Evolutionary conservation across 176 grass and related monocot species (phyloP).

Genomic region (Juncus inflexus): DNA sequence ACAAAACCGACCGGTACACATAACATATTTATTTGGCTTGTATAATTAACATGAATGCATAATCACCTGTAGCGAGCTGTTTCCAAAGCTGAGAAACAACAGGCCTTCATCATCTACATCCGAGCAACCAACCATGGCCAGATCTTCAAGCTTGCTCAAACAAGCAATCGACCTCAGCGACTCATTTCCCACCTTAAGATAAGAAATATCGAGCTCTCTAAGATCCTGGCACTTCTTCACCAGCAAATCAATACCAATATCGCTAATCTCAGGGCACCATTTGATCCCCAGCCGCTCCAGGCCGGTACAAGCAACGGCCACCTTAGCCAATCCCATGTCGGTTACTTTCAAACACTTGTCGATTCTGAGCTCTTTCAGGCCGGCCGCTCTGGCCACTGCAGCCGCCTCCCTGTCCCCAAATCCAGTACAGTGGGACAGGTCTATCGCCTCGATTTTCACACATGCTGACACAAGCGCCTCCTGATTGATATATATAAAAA

Average conservation of each 20-base stretch:
- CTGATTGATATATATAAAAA: background rate
- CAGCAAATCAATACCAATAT: slow-evolving; percentile 89
- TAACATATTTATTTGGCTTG: no score
- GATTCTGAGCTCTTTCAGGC: slow-evolving; percentile 59
- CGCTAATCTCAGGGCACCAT: slow-evolving; percentile 90
- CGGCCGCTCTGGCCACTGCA: slow-evolving; percentile 32
- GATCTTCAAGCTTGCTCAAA: slow-evolving; percentile 69
- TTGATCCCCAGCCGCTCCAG: slow-evolving; percentile 76
- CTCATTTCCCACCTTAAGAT: slow-evolving; percentile 79
- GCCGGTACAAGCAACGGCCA: slow-evolving; percentile 62
- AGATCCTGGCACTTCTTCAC: slow-evolving; percentile 78
- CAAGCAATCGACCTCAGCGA: slow-evolving; percentile 80
- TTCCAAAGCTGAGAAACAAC: slow-evolving; percentile 59
- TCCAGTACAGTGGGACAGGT: slow-evolving; percentile 75
- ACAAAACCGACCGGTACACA: no score
- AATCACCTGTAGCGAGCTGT: slow-evolving; percentile 58
- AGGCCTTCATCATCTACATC: slow-evolving; percentile 83
- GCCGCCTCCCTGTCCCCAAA: slow-evolving; percentile 77
- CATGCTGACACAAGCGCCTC: slow-evolving; percentile 55
- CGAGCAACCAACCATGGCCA: slow-evolving; percentile 76
- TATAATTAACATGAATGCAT: background rate
- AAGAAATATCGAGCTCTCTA: slow-evolving; percentile 68
- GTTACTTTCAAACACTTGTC: slow-evolving; percentile 81
- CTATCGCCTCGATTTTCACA: slow-evolving; percentile 65
- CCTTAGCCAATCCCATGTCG: slow-evolving; percentile 88